A percentile compares a stretch with the other conserved stretches of the same genome.
These are phyloP conservation scores for Dryadomyces quercivorus DNA, from an alignment of 2,329 filamentous ascomycete species.

Conservation along the genomic window DNA sequence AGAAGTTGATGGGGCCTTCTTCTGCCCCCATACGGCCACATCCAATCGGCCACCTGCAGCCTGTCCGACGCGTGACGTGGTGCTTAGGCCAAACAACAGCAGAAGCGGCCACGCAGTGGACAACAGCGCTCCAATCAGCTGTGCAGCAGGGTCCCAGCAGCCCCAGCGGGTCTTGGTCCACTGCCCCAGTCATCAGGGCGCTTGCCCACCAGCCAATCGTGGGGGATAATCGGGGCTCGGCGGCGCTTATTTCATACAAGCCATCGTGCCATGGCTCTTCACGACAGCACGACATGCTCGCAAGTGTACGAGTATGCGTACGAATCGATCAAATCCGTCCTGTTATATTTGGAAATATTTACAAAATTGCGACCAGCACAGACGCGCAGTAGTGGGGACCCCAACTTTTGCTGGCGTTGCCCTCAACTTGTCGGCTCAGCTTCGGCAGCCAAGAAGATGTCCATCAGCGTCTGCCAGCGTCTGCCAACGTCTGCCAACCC, in stretches of 20 bases:
- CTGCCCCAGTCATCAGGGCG: slow-evolving; percentile 2
- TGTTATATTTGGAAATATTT: slow-evolving; percentile 1
- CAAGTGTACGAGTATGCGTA: no score
- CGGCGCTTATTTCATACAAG: slow-evolving; percentile 24
- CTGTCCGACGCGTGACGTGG: not conserved
- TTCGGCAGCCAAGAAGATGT: no score
- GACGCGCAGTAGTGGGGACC: not conserved
- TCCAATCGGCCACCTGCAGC: not conserved
- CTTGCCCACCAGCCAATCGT: slow-evolving; percentile 16
- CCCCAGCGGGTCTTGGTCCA: not conserved
- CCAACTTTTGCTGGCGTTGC: not conserved
- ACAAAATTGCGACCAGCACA: not conserved
- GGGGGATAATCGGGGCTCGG: slow-evolving; percentile 10
- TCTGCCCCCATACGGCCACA: not conserved
- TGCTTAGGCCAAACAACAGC: not conserved
- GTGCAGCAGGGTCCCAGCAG: not conserved
- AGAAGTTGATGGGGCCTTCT: not conserved
- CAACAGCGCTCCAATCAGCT: not conserved
- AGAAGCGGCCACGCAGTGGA: not conserved
- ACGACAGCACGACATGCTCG: no score
- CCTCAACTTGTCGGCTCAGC: not conserved
- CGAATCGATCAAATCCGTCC: not conserved
- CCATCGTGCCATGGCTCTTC: not conserved
- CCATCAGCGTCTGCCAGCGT: not conserved
- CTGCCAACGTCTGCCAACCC: not conserved